phyloP scores from a whole-genome alignment of 2,329 filamentous ascomycete genomes.

The Alternaria ethzedia region DNA sequence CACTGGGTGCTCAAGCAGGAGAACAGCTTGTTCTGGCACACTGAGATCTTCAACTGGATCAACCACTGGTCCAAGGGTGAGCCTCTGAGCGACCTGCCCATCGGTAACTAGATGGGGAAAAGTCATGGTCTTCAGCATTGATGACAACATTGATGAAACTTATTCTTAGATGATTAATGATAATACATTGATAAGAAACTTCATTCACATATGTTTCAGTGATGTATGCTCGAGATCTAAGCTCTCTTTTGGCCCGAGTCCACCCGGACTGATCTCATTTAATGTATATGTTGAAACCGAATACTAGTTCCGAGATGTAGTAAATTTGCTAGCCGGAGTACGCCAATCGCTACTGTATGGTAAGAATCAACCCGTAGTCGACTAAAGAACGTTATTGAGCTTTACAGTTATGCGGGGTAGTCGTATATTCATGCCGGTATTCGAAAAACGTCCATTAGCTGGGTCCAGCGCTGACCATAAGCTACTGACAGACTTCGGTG shows the following conservation, averaged over 20 bases:
- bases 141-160: neutral
- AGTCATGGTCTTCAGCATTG: neutral
- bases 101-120: conserved; percentile 32
- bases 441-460: neutral
- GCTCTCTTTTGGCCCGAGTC: too few species aligned
- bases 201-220: neutral
- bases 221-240: neutral
- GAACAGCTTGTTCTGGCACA: conserved; percentile 92
- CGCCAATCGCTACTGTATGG: neutral
- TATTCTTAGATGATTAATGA: conserved; percentile 11
- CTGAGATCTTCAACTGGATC: conserved; percentile 52
- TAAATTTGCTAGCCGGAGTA: neutral
- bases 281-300: neutral
- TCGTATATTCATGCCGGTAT: neutral
- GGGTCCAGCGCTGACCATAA: neutral
- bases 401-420: neutral
- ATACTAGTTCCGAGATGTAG: neutral
- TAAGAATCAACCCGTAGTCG: neutral
- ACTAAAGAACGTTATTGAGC: neutral
- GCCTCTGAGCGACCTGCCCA: conserved; percentile 35
- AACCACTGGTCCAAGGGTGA: conserved; percentile 45
- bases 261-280: neutral
- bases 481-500: neutral
- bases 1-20: conserved; percentile 88
- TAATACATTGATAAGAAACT: neutral